These are phyloP conservation scores for Verticillium nonalfalfae DNA, from an alignment of 2,329 filamentous ascomycete species.

Conservation along the genomic window DNA sequence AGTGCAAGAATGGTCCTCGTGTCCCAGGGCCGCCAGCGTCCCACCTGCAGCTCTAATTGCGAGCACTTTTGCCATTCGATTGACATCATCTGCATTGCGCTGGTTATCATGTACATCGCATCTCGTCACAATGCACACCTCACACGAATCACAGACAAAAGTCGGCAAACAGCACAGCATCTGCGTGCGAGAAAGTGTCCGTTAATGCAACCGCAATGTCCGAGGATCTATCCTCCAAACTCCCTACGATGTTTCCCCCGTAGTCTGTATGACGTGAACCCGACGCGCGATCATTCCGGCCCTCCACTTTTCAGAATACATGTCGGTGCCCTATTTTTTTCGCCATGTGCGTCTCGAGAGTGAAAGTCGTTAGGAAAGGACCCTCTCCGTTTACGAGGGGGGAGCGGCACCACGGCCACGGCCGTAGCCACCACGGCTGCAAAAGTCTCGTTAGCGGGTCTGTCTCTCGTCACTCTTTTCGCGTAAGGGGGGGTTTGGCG, in stretches of 20 bases:
- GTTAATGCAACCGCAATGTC: slow-evolving; percentile 39
- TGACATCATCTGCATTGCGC: no score
- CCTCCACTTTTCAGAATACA: slow-evolving; percentile 41
- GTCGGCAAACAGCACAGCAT: not conserved
- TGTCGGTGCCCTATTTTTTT: slow-evolving; percentile 30
- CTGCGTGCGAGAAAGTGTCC: slow-evolving; percentile 11
- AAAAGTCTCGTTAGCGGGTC: slow-evolving; percentile 24
- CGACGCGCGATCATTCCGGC: slow-evolving; percentile 31
- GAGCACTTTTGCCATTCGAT: no score
- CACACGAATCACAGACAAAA: not conserved
- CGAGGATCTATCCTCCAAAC: slow-evolving; percentile 41
- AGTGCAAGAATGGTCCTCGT: no score
- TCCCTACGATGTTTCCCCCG: slow-evolving; percentile 34
- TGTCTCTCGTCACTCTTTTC: not conserved
- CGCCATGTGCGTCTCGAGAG: slow-evolving; percentile 34
- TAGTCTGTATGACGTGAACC: slow-evolving; percentile 31
- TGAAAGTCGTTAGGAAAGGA: slow-evolving; percentile 33
- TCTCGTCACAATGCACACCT: not conserved
- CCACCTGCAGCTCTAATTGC: no score
- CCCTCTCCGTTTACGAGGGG: slow-evolving; percentile 50
- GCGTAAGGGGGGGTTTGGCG: no score
- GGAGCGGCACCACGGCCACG: slow-evolving; percentile 78
- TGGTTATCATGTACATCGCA: not conserved
- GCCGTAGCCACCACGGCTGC: slow-evolving; percentile 78
- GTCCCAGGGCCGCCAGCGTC: no score